Evolutionary conservation across 2,329 filamentous ascomycete species (phyloP).

Genomic region (Coniella lustricola): DNA sequence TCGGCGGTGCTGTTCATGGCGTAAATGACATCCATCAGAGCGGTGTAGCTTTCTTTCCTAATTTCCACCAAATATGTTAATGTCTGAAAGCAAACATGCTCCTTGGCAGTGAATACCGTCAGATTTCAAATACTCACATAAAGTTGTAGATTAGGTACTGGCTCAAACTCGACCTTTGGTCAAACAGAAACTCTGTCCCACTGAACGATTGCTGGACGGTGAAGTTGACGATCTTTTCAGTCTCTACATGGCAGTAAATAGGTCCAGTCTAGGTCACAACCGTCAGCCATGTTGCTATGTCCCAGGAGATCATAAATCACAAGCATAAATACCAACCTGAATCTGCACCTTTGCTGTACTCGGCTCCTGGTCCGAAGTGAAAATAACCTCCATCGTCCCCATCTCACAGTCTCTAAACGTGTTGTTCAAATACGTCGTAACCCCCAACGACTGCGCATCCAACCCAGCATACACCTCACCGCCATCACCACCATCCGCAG

Average conservation of each 20-base stretch:
- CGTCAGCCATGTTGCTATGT: background rate
- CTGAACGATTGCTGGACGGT: constrained; percentile 10
- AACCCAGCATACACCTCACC: constrained; percentile 3
- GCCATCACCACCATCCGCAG: background rate
- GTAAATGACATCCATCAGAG: constrained; percentile 1
- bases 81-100: no score
- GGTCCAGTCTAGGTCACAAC: constrained; percentile 1
- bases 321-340: background rate
- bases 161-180: constrained; percentile 10
- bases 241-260: constrained; percentile 6
- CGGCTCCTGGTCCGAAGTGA: constrained; percentile 7
- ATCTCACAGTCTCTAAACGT: constrained; percentile 6
- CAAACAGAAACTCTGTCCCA: constrained; percentile 11
- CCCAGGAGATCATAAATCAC: no score
- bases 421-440: constrained; percentile 12
- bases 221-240: constrained; percentile 3
- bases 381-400: constrained; percentile 4
- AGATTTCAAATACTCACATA: background rate
- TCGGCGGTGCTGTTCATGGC: constrained; percentile 3
- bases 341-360: constrained; percentile 7
- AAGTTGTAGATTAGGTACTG: constrained; percentile 10
- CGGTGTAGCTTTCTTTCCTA: constrained; percentile 7
- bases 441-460: constrained; percentile 3
- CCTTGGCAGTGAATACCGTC: no score
- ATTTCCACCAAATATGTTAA: no score